Percentiles rank a stretch among this genome's conserved stretches.
phyloP scores from a whole-genome alignment of 306 rosid species.

The Begonia masoniana region DNA sequence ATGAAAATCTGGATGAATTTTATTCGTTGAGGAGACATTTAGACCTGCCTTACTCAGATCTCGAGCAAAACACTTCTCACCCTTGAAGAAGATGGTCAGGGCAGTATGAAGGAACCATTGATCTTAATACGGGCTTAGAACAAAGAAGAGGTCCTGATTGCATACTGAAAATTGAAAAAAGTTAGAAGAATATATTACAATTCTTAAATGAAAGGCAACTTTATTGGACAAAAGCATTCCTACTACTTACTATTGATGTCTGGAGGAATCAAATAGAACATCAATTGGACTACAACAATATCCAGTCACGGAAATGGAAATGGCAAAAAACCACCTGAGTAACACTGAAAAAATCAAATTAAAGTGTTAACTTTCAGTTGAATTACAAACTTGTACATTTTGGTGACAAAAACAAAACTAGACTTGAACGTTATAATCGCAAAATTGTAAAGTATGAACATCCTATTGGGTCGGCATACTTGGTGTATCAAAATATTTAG shows the following conservation, averaged over 20 bases:
- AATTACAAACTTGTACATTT: too few species aligned
- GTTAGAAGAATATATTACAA: background rate
- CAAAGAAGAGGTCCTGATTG: slow-evolving; percentile 46
- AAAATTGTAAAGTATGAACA: too few species aligned
- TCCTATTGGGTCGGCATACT: too few species aligned
- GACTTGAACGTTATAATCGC: too few species aligned
- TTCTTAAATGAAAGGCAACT: too few species aligned
- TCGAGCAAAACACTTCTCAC: slow-evolving; percentile 38
- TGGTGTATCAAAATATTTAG: too few species aligned
- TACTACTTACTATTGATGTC: background rate
- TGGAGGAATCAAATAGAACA: background rate
- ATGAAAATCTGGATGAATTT: slow-evolving; percentile 43
- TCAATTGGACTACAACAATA: background rate
- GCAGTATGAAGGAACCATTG: slow-evolving; percentile 49
- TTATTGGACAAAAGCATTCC: too few species aligned
- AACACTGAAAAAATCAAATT: too few species aligned
- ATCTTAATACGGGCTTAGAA: slow-evolving; percentile 51
- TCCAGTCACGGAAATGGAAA: background rate
- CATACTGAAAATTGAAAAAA: slow-evolving; percentile 23
- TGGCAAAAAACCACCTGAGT: too few species aligned
- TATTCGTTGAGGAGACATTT: slow-evolving; percentile 28
- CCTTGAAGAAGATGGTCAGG: slow-evolving; percentile 34
- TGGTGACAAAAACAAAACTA: too few species aligned
- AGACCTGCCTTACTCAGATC: slow-evolving; percentile 39
- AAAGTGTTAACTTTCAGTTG: too few species aligned